phyloP scores from a whole-genome alignment of 305 asterid genomes.

The Salvia sclarea region DNA sequence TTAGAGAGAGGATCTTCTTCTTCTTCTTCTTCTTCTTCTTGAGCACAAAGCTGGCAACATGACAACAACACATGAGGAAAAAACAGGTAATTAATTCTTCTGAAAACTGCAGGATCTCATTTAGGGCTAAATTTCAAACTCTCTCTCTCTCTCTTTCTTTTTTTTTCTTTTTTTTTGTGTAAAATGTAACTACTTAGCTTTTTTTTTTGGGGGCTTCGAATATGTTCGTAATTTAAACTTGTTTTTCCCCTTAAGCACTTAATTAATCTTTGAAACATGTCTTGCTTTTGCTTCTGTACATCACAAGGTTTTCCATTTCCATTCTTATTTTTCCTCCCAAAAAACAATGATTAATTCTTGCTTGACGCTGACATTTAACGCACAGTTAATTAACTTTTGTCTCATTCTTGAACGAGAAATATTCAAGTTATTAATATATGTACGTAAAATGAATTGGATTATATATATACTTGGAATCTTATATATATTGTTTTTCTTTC shows the following conservation, averaged over 20 bases:
- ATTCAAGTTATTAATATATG: neutral
- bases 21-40: neutral
- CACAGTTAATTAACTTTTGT: neutral
- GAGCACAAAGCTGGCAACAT: neutral
- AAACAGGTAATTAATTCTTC: neutral
- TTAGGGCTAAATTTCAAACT: neutral
- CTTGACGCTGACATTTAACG: neutral
- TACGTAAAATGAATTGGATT: neutral
- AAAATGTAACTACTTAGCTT: too few species aligned
- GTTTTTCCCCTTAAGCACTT: neutral
- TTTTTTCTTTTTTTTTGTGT: too few species aligned
- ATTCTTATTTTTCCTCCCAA: neutral
- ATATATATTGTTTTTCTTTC: neutral
- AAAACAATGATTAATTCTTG: neutral
- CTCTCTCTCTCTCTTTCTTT: too few species aligned
- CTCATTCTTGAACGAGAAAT: neutral
- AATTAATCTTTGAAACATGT: neutral
- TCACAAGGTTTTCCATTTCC: neutral
- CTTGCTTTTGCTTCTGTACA: neutral
- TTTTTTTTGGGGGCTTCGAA: too few species aligned
- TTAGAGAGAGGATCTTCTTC: conserved; percentile 10
- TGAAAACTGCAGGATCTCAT: neutral
- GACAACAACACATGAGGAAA: neutral
- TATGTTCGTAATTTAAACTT: neutral
- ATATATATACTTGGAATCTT: neutral